Percentiles rank a stretch among this genome's conserved stretches.
These are phyloP conservation scores for Aeminium ludgeri DNA, from an alignment of 495 filamentous ascomycete species.

Conservation along the genomic window DNA sequence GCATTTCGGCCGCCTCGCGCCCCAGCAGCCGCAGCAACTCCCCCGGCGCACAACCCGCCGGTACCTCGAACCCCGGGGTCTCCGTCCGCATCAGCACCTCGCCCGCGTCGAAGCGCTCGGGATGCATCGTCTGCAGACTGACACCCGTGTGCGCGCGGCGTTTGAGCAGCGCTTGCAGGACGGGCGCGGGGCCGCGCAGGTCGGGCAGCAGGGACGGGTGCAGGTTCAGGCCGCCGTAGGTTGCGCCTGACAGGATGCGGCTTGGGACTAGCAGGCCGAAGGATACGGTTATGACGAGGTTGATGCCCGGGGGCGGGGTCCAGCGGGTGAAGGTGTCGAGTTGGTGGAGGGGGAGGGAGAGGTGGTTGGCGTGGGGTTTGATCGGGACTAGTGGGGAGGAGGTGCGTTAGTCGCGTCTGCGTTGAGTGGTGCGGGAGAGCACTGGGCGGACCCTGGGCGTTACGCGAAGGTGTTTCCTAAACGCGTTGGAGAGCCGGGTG, in stretches of 20 bases:
- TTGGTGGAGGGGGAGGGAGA: constrained; percentile 53
- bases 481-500: too few relatives aligned
- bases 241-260: constrained; percentile 46
- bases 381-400: constrained; percentile 80
- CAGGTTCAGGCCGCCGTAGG: constrained; percentile 81
- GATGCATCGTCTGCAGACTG: constrained; percentile 71
- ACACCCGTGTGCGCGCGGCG: constrained; percentile 43
- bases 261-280: constrained; percentile 82
- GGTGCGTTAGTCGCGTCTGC: too few relatives aligned
- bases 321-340: constrained; percentile 68
- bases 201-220: constrained; percentile 89
- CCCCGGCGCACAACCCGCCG: constrained; percentile 18
- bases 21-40: constrained; percentile 30
- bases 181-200: constrained; percentile 46
- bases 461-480: too few relatives aligned
- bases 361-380: constrained; percentile 41
- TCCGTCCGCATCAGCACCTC: constrained; percentile 52
- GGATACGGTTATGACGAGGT: constrained; percentile 87
- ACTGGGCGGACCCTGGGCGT: too few relatives aligned
- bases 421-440: too few relatives aligned
- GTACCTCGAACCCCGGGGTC: constrained; percentile 34
- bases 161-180: constrained; percentile 61
- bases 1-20: constrained; percentile 20
- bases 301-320: constrained; percentile 52
- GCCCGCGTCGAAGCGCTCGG: constrained; percentile 59